Percentiles rank a stretch among this genome's conserved stretches.
phyloP scores from a whole-genome alignment of 805 yeast species.

The Candida ipomoeae region DNA sequence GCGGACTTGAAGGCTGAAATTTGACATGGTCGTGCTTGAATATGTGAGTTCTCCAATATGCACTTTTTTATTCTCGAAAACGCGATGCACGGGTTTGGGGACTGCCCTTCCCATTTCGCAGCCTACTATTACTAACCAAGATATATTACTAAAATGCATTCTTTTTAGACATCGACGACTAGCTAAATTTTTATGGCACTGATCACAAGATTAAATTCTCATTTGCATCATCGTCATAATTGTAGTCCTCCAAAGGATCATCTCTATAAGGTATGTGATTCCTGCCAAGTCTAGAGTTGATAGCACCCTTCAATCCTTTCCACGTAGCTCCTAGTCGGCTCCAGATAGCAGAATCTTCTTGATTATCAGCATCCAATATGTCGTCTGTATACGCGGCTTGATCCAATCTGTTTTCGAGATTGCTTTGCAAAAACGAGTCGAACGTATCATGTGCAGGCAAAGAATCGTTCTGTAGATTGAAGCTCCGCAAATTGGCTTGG shows the following conservation, averaged over 20 bases:
- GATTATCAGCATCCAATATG: not conserved
- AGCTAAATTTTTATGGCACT: not conserved
- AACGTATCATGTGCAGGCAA: not conserved
- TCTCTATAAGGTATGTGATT: slow-evolving; percentile 19
- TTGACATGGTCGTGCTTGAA: slow-evolving; percentile 28
- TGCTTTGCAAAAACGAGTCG: not conserved
- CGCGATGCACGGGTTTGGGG: slow-evolving; percentile 5
- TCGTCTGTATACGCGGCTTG: not conserved
- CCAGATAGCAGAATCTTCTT: slow-evolving; percentile 20
- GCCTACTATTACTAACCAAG: not conserved
- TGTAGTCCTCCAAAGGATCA: slow-evolving; percentile 27
- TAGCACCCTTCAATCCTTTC: slow-evolving; percentile 20
- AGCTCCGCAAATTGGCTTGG: slow-evolving; percentile 23
- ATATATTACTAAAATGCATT: not conserved
- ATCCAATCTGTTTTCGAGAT: slow-evolving; percentile 2
- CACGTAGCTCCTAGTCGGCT: slow-evolving; percentile 24
- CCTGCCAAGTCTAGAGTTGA: slow-evolving; percentile 14
- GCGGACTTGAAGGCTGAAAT: slow-evolving; percentile 57
- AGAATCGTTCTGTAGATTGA: slow-evolving; percentile 25
- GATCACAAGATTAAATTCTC: slow-evolving; percentile 28
- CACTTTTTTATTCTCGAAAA: not conserved
- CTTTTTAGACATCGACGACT: not conserved
- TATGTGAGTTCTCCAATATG: not conserved
- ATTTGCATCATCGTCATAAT: slow-evolving; percentile 34
- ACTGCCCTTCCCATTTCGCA: not conserved